These are phyloP conservation scores for Crucihimalaya himalaica DNA, from an alignment of 345 rosid genomes.

Conservation along the genomic window DNA sequence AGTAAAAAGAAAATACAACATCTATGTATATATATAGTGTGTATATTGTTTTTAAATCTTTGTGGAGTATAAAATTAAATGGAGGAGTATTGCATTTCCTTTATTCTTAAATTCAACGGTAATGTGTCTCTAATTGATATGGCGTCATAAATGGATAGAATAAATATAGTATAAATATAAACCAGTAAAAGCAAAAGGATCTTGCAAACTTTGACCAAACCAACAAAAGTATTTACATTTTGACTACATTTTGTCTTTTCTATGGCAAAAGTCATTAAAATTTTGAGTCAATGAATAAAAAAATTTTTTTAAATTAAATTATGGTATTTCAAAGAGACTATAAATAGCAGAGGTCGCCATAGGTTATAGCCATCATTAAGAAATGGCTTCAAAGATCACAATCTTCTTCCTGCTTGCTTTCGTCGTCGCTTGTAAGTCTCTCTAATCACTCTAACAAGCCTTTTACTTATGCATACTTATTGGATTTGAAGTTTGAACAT, in stretches of 20 bases:
- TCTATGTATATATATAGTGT: too few species aligned
- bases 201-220: not conserved
- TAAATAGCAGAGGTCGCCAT: not conserved
- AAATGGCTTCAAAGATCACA: constrained; percentile 28
- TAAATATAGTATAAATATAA: not conserved
- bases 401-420: not conserved
- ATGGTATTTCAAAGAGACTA: not conserved
- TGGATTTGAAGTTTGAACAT: not conserved
- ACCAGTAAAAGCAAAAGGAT: not conserved
- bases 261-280: not conserved
- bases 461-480: not conserved
- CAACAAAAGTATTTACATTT: not conserved
- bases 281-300: not conserved
- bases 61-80: not conserved
- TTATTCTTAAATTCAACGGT: not conserved
- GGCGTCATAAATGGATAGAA: not conserved
- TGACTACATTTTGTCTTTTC: not conserved
- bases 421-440: not conserved
- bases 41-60: not conserved
- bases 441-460: not conserved
- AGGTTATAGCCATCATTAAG: not conserved
- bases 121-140: not conserved
- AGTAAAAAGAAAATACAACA: not conserved
- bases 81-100: not conserved
- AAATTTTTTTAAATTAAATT: not conserved